Conservation (phyloP, 2,329 filamentous ascomycete species). For the Proliferodiscus dingleyae region DNA sequence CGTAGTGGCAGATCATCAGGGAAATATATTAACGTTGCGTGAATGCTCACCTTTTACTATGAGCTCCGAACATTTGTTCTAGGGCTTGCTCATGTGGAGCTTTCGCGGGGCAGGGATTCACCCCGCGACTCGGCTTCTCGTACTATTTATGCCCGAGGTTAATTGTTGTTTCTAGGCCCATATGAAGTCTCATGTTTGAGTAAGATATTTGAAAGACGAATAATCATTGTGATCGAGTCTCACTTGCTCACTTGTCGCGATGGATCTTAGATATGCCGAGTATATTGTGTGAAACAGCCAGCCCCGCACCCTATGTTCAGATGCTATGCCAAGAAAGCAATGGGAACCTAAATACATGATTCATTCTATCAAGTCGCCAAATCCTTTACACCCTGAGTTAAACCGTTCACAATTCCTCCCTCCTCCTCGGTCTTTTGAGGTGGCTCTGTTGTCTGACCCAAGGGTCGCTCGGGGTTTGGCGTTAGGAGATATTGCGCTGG, state of each 20-base stretch:
- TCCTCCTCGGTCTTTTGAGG: conserved; percentile 10
- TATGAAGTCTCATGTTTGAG: no score
- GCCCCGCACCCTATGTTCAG: neutral
- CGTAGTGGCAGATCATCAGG: neutral
- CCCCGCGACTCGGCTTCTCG: conserved; percentile 22
- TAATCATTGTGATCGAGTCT: no score
- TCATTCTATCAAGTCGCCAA: conserved; percentile 15
- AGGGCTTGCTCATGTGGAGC: neutral
- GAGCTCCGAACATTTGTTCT: neutral
- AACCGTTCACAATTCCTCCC: conserved; percentile 31
- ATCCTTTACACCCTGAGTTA: conserved; percentile 23
- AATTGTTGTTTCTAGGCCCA: neutral
- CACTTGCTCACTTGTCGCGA: no score
- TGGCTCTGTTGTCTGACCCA: conserved; percentile 29
- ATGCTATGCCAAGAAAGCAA: neutral
- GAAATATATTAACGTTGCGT: neutral
- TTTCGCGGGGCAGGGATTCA: conserved; percentile 6
- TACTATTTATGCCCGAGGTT: conserved; percentile 13
- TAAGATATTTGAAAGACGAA: no score
- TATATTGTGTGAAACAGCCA: neutral
- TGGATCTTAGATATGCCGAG: no score
- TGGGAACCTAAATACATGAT: conserved; percentile 1
- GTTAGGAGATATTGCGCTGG: conserved; percentile 69
- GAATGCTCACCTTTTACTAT: neutral
- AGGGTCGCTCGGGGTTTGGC: conserved; percentile 51